These are phyloP conservation scores for Teunomyces cretensis DNA, from an alignment of 805 yeast species.

Conservation along the genomic window DNA sequence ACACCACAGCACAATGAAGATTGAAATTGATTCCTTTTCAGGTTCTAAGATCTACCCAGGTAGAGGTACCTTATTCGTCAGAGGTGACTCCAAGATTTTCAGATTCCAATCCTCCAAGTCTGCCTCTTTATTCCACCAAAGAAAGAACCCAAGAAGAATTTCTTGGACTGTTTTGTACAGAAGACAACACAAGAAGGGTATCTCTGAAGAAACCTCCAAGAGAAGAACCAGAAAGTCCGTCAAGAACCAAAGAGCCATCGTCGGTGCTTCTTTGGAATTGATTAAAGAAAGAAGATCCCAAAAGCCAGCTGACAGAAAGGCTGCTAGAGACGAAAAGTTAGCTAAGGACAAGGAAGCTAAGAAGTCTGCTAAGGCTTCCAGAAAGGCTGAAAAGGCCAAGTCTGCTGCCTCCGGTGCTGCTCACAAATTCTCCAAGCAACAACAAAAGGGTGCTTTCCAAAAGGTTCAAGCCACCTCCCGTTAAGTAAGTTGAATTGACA, in stretches of 20 bases:
- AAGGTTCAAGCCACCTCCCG: slow-evolving; percentile 96
- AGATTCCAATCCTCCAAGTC: slow-evolving; percentile 98
- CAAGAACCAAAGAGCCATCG: slow-evolving; percentile 98
- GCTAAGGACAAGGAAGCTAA: slow-evolving; percentile 80
- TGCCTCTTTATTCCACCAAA: slow-evolving; percentile 97
- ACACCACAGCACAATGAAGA: slow-evolving; percentile 74
- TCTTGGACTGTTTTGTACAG: slow-evolving; percentile 99
- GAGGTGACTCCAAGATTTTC: slow-evolving; percentile 99
- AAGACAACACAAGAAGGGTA: slow-evolving; percentile 99
- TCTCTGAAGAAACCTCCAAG: slow-evolving; percentile 96
- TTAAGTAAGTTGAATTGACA: slow-evolving; percentile 45
- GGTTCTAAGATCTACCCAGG: slow-evolving; percentile 99
- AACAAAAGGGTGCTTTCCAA: slow-evolving; percentile 97
- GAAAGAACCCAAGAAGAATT: slow-evolving; percentile 99
- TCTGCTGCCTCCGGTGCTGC: slow-evolving; percentile 73
- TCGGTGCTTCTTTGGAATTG: slow-evolving; percentile 98
- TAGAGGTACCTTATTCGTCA: slow-evolving; percentile 98
- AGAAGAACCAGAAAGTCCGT: slow-evolving; percentile 97
- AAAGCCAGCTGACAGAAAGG: slow-evolving; percentile 98
- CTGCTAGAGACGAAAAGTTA: slow-evolving; percentile 90
- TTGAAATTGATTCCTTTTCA: slow-evolving; percentile 99
- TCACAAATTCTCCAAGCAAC: slow-evolving; percentile 84
- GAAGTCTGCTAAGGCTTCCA: slow-evolving; percentile 90
- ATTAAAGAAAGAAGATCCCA: slow-evolving; percentile 96
- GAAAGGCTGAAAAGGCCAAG: slow-evolving; percentile 92